These are phyloP conservation scores for Sporobolomyces phaffii DNA, from an alignment of 768 basidiomycete genomes.

Conservation along the genomic window DNA sequence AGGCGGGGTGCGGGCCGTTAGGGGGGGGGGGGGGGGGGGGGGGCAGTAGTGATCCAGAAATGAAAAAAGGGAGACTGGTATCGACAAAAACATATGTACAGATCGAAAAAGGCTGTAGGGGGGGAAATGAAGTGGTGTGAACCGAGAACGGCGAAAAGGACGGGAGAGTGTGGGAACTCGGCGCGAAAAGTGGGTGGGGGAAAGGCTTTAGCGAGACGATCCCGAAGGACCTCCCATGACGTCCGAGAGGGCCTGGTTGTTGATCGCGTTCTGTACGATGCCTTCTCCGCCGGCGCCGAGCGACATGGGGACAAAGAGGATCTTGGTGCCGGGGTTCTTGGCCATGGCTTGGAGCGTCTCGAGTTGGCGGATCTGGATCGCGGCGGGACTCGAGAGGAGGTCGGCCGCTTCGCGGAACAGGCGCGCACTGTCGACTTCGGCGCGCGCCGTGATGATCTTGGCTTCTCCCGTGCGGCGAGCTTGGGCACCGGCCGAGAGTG, in stretches of 20 bases:
- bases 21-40: no score
- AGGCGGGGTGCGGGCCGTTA: no score
- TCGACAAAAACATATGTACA: no score
- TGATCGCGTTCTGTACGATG: slow-evolving; percentile 4
- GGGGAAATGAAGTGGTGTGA: no score
- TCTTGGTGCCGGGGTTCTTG: slow-evolving; percentile 77
- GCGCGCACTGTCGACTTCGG: slow-evolving; percentile 48
- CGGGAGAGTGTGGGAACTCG: no score
- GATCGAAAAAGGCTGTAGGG: no score
- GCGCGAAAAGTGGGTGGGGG: no score
- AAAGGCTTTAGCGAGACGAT: neutral
- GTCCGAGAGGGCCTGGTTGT: neutral
- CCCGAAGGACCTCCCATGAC: neutral
- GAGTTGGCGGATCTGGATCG: slow-evolving; percentile 96
- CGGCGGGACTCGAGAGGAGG: slow-evolving; percentile 57
- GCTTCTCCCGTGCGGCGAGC: slow-evolving; percentile 95
- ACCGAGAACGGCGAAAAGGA: no score
- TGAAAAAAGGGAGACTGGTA: no score
- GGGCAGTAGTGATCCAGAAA: no score
- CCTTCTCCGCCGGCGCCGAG: slow-evolving; percentile 9
- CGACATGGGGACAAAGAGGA: slow-evolving; percentile 51
- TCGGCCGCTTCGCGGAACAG: slow-evolving; percentile 22
- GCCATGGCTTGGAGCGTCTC: slow-evolving; percentile 95
- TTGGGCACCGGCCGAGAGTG: slow-evolving; percentile 88
- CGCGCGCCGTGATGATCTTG: slow-evolving; percentile 91